These are phyloP conservation scores for Paspalum vaginatum DNA, from an alignment of 176 grass and related monocot species.

Conservation along the genomic window DNA sequence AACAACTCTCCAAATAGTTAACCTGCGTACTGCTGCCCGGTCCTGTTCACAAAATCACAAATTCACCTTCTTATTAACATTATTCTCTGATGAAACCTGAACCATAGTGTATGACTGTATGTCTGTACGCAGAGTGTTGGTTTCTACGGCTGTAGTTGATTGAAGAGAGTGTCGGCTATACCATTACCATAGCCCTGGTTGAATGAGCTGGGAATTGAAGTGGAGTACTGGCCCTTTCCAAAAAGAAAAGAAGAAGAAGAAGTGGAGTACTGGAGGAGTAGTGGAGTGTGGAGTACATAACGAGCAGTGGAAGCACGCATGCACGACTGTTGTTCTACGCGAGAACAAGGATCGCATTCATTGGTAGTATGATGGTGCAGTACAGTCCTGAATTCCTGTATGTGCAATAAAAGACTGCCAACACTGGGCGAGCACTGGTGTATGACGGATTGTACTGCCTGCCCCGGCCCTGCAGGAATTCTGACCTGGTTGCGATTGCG, in stretches of 20 bases:
- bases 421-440: not conserved
- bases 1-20: too few relatives aligned
- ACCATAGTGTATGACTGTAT: too few relatives aligned
- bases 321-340: not conserved
- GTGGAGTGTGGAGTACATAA: too few relatives aligned
- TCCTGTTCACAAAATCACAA: too few relatives aligned
- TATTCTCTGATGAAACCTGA: too few relatives aligned
- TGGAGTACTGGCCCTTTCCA: too few relatives aligned
- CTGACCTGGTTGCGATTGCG: not conserved
- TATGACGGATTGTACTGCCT: not conserved
- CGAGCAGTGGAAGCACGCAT: not conserved
- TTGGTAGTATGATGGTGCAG: not conserved
- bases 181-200: not conserved
- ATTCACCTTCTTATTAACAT: too few relatives aligned
- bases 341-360: slow-evolving; percentile 15
- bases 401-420: slow-evolving; percentile 11
- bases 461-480: not conserved
- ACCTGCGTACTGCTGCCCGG: too few relatives aligned
- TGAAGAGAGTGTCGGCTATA: not conserved
- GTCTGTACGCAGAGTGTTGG: not conserved
- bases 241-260: too few relatives aligned
- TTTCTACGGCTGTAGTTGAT: not conserved
- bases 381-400: not conserved
- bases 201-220: too few relatives aligned
- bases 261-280: too few relatives aligned